Base-by-base conservation (phyloP, 371 early-diverging fungal species). In the Zopfochytrium polystomum region DNA sequence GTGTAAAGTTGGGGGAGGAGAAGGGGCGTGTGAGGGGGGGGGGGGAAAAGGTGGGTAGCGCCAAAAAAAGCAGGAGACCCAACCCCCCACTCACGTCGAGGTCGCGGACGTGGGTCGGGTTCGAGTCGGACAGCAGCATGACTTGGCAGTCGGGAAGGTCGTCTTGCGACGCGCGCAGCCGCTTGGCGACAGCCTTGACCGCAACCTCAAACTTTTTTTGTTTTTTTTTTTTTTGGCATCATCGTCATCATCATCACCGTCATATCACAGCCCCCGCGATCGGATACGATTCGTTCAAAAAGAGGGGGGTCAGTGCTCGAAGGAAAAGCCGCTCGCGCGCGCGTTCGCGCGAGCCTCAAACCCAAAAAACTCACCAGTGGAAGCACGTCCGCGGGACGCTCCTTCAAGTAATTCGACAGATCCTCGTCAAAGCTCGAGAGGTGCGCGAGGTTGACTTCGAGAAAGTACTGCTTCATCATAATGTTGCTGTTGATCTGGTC, bases 151-250 rank as follows among this genome's bases (percentile, higher is more conserved):
- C 87, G n/a, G 90, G 88, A 9, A 78, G 54, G 9, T 72, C 80
- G 2, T 83, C 77, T 5, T 79, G 79, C 1, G 71, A 70, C 15
- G 23, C 43, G 32, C 49, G 42, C 29, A n/a, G n/a, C n/a, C 71
- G 68, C 55, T 45, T 51, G 11, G 74, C 74, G 11, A 73, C 58
- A 4, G 27, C 38, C 56, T 87, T 81, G 34, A 88, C 87, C 6
- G 94, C 93, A 27, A 78, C 79, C 75, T 96, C 95, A 74, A 96
- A 95, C 88, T n/a, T n/a, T n/a, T n/a, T n/a, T n/a, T n/a, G n/a
- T n/a, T n/a, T n/a, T n/a, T n/a, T n/a, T n/a, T n/a, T n/a, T n/a
- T n/a, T n/a, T n/a, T n/a, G n/a, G n/a, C n/a, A n/a, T n/a, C n/a
- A n/a, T n/a, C 89, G 35, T 3, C 18, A 13, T n/a, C 6, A 55